A percentile compares a stretch with the other conserved stretches of the same genome.
Evolutionary conservation across 2,329 filamentous ascomycete species (phyloP).

Genomic region (Paraconiothyrium brasiliense): DNA sequence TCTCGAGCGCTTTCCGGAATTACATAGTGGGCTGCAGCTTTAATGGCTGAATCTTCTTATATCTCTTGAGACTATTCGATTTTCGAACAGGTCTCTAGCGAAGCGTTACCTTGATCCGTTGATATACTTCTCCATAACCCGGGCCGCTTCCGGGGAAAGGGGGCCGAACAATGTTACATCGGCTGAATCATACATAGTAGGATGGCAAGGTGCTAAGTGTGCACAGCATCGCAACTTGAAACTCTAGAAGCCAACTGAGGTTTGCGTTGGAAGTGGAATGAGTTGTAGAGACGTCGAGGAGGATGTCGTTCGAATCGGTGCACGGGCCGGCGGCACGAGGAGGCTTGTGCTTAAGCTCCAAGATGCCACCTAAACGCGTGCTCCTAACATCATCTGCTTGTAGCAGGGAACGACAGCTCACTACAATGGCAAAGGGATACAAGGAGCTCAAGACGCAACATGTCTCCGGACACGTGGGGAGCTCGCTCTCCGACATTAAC

Average conservation of each 20-base stretch:
- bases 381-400: neutral
- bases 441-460: constrained; percentile 95
- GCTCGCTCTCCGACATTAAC: constrained; percentile 85
- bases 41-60: neutral
- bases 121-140: no score
- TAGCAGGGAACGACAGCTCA: constrained; percentile 9
- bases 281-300: neutral
- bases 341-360: neutral
- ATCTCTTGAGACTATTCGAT: neutral
- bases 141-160: no score
- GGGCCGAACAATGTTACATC: no score
- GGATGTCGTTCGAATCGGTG: neutral
- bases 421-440: constrained; percentile 66
- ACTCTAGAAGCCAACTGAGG: neutral
- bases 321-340: constrained; percentile 5
- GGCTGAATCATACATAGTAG: no score
- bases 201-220: neutral
- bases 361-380: constrained; percentile 2
- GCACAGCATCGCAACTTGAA: neutral
- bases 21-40: neutral
- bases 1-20: neutral
- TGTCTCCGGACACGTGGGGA: constrained; percentile 89
- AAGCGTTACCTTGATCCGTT: no score
- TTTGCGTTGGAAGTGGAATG: neutral
- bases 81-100: no score